A percentile compares a stretch with the other conserved stretches of the same genome.
Conservation (phyloP, 108 stramenopile species). For the Nannochloropsis salina region DNA sequence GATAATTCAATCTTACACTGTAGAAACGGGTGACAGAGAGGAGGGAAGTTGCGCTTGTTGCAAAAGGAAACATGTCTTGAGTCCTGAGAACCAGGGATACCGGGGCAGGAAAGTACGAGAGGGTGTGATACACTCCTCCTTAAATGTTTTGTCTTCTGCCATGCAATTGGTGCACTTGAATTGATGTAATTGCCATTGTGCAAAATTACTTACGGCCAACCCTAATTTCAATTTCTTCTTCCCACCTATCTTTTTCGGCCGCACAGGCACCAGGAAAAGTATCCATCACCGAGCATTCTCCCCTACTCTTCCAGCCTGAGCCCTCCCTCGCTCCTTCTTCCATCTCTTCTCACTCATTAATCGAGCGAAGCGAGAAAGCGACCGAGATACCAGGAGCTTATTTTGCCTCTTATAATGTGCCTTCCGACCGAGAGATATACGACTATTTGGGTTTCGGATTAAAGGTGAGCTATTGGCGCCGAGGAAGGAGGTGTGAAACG, state of each 20-base stretch:
- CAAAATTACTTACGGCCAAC: no score
- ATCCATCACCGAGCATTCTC: neutral
- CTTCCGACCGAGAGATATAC: slow-evolving; percentile 4
- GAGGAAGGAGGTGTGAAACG: neutral
- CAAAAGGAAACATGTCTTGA: no score
- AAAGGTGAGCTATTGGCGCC: neutral
- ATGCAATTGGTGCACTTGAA: neutral
- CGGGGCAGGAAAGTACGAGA: no score
- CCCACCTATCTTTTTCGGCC: neutral
- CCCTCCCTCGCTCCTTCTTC: neutral
- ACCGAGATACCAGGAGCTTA: neutral
- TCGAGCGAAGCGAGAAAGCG: no score
- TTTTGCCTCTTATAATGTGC: neutral
- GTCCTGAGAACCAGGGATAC: no score
- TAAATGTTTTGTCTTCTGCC: neutral
- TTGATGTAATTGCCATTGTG: no score
- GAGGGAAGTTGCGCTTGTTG: no score
- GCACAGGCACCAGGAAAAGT: neutral
- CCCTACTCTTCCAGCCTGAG: neutral
- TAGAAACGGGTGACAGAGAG: no score
- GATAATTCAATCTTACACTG: neutral
- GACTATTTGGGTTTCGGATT: neutral
- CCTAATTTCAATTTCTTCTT: neutral
- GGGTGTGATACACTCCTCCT: neutral
- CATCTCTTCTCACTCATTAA: neutral